Evolutionary conservation across 306 rosid genomes (phyloP).

Genomic region (Chamaecrista fasciculata): DNA sequence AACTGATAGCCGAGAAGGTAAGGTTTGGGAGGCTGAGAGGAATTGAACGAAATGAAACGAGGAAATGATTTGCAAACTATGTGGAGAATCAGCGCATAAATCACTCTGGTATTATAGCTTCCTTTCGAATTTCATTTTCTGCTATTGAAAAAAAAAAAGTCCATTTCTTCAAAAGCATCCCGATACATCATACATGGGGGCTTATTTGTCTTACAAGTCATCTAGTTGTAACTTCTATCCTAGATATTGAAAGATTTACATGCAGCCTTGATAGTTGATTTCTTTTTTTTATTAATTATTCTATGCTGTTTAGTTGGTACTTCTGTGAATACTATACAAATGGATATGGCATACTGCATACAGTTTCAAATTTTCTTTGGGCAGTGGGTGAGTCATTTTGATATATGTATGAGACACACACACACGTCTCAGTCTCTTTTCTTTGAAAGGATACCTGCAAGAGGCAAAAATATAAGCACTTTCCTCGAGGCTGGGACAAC

Average conservation of each 20-base stretch:
- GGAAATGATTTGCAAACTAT: slow-evolving; percentile 94
- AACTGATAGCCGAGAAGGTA: slow-evolving; percentile 97
- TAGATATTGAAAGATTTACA: neutral
- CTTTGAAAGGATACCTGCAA: slow-evolving; percentile 92
- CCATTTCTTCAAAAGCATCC: neutral
- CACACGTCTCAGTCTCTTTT: too few relatives aligned
- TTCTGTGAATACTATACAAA: neutral
- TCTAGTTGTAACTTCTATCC: neutral
- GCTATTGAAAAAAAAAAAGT: too few relatives aligned
- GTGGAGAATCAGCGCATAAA: slow-evolving; percentile 97
- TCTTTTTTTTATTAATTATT: too few relatives aligned
- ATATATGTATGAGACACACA: too few relatives aligned
- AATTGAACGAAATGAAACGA: slow-evolving; percentile 98
- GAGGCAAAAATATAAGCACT: slow-evolving; percentile 76
- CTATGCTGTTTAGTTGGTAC: slow-evolving; percentile 10
- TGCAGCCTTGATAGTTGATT: neutral
- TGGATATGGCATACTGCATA: neutral
- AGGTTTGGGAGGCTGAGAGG: slow-evolving; percentile 99
- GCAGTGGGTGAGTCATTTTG: too few relatives aligned
- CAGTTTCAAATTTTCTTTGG: neutral
- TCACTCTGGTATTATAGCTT: slow-evolving; percentile 71
- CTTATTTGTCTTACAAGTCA: too few relatives aligned
- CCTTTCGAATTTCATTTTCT: neutral
- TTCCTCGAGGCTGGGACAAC: slow-evolving; percentile 97
- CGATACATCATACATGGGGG: neutral